These are phyloP conservation scores for Gillenia trifoliata DNA, from an alignment of 306 rosid genomes.

Conservation along the genomic window DNA sequence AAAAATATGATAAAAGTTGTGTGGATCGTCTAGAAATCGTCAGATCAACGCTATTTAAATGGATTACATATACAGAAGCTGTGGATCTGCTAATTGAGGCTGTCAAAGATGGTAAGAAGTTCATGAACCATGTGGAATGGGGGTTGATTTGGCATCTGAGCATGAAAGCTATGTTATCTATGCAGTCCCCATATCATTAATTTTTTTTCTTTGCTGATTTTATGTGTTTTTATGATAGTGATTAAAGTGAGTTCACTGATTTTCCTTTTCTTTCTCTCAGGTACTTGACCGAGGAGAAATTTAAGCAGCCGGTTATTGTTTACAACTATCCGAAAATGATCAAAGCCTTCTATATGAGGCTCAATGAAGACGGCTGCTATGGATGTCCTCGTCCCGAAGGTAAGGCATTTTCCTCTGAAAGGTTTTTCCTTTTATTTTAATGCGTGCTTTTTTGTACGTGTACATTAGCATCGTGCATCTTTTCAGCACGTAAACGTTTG, in stretches of 20 bases:
- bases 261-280: not conserved
- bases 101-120: conserved; percentile 59
- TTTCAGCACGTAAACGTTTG: not conserved
- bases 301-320: not conserved
- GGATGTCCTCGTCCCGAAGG: conserved; percentile 70
- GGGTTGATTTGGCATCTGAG: conserved; percentile 85
- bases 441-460: not conserved
- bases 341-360: conserved; percentile 88
- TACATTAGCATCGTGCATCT: not conserved
- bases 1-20: not conserved
- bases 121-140: conserved; percentile 85
- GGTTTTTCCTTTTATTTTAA: too few species aligned
- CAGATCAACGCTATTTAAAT: not conserved
- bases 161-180: conserved; percentile 61
- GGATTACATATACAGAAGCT: conserved; percentile 66
- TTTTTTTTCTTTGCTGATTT: not conserved
- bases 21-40: not conserved
- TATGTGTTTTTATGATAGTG: not conserved
- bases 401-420: not conserved
- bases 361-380: conserved; percentile 77
- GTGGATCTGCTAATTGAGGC: conserved; percentile 66
- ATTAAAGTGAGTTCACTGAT: not conserved
- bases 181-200: not conserved
- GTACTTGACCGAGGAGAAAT: conserved; percentile 57
- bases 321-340: conserved; percentile 63